Conservation (phyloP, 2,329 filamentous ascomycete genomes). For the Fusarium succisae region DNA sequence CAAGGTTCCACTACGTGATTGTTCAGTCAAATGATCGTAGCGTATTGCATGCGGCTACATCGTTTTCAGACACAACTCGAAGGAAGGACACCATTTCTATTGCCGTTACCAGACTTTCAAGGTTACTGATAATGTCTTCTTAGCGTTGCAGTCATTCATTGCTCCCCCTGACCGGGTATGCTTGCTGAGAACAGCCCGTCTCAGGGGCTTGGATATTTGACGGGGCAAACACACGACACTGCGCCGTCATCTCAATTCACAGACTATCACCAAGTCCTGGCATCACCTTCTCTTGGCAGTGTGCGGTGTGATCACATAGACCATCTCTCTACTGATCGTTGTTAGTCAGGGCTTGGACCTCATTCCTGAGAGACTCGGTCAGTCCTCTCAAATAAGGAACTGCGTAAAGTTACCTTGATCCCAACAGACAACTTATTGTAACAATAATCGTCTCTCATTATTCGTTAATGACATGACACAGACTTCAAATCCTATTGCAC, state of each 20-base stretch:
- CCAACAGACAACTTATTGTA: neutral
- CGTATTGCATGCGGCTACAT: too few relatives aligned
- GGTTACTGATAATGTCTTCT: neutral
- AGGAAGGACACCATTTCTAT: neutral
- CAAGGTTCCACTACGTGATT: neutral
- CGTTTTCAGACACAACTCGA: too few relatives aligned
- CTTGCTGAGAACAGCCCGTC: neutral
- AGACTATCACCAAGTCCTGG: neutral
- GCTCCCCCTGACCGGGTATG: too few relatives aligned
- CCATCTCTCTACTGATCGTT: neutral
- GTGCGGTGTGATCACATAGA: rapidly evolving
- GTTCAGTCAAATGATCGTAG: neutral
- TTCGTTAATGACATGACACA: neutral
- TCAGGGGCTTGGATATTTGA: neutral
- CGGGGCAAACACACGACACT: neutral
- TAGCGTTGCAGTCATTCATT: neutral
- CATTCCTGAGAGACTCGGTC: neutral
- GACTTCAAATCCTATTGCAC: too few relatives aligned
- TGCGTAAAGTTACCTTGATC: neutral
- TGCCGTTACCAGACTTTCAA: neutral
- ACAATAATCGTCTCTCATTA: rapidly evolving
- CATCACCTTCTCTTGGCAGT: neutral
- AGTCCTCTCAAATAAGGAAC: neutral
- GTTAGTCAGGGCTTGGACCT: neutral
- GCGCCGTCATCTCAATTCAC: too few relatives aligned